A percentile compares a stretch with the other conserved stretches of the same genome.
Evolutionary conservation across 108 stramenopile species (phyloP).

Genomic region (Skeletonema potamos): DNA sequence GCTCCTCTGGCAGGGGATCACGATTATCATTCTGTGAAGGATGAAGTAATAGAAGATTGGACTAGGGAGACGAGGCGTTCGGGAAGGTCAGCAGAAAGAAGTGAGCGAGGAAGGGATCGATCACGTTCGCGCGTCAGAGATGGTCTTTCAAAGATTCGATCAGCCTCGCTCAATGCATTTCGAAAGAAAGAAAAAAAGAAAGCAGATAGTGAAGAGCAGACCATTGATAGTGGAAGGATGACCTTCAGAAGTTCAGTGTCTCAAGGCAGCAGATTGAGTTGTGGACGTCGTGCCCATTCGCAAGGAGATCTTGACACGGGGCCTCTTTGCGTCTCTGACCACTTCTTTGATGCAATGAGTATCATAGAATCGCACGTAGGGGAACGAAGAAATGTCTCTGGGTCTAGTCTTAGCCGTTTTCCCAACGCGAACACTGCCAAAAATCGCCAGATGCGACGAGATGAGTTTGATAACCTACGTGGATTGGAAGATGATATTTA

Average conservation of each 20-base stretch:
- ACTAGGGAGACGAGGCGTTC: background rate
- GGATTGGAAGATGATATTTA: background rate
- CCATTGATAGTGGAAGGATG: background rate
- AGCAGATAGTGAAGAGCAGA: background rate
- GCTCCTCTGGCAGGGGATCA: background rate
- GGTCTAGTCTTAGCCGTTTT: too few species aligned
- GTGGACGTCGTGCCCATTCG: background rate
- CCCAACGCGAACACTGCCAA: too few species aligned
- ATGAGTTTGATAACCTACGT: background rate
- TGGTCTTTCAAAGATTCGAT: constrained; percentile 39
- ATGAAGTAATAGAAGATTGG: constrained; percentile 21
- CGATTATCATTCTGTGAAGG: constrained; percentile 9
- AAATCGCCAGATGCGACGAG: too few species aligned
- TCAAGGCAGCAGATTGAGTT: background rate
- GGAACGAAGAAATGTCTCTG: too few species aligned
- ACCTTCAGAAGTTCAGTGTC: background rate
- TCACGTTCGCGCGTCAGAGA: constrained; percentile 39
- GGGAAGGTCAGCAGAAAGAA: background rate
- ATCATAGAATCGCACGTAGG: too few species aligned
- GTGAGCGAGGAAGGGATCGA: constrained; percentile 18
- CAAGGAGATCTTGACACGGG: background rate
- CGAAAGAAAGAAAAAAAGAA: constrained; percentile 7
- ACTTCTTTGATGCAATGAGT: too few species aligned
- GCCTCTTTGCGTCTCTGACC: too few species aligned
- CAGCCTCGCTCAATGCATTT: constrained; percentile 29